These are phyloP conservation scores for Xylariomycetidae sp. DNA, from an alignment of 2,329 filamentous ascomycete species.

Conservation along the genomic window DNA sequence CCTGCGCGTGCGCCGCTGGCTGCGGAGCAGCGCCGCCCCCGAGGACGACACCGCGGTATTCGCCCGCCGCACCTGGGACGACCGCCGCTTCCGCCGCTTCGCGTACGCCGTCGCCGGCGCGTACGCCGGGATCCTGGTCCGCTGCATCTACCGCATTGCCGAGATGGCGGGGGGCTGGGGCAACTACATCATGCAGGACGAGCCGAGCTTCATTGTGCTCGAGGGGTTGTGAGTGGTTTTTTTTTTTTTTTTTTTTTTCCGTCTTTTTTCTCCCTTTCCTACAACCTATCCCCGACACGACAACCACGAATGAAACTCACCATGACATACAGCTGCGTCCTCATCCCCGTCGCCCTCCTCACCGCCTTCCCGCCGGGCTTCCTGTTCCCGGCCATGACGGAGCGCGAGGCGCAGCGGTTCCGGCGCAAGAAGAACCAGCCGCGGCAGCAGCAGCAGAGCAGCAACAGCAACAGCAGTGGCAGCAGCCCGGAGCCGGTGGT, in stretches of 20 bases:
- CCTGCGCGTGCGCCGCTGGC: slow-evolving; percentile 33
- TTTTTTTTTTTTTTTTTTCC: no score
- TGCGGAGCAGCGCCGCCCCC: slow-evolving; percentile 25
- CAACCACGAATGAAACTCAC: no score
- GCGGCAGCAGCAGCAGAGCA: not conserved
- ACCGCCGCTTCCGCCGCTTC: slow-evolving; percentile 25
- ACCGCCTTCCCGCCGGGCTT: slow-evolving; percentile 49
- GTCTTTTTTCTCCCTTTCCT: no score
- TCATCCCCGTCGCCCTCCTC: slow-evolving; percentile 43
- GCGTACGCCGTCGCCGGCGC: slow-evolving; percentile 37
- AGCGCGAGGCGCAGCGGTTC: slow-evolving; percentile 22
- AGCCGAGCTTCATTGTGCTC: slow-evolving; percentile 53
- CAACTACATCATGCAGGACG: slow-evolving; percentile 57
- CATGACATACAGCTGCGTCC: slow-evolving; percentile 39
- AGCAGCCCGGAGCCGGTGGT: no score
- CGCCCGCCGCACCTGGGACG: slow-evolving; percentile 21
- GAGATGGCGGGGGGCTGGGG: slow-evolving; percentile 62
- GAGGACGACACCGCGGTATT: slow-evolving; percentile 19
- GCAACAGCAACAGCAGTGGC: not conserved
- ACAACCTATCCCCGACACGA: no score
- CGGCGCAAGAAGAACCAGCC: slow-evolving; percentile 11
- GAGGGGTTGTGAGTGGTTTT: slow-evolving; percentile 46
- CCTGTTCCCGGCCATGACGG: slow-evolving; percentile 49
- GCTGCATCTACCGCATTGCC: slow-evolving; percentile 52
- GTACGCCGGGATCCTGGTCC: slow-evolving; percentile 39